Percentiles rank a stretch among this genome's conserved stretches.
Evolutionary conservation across 1,284 basidiomycete species (phyloP).

Genomic region (Microbotryum intermedium): DNA sequence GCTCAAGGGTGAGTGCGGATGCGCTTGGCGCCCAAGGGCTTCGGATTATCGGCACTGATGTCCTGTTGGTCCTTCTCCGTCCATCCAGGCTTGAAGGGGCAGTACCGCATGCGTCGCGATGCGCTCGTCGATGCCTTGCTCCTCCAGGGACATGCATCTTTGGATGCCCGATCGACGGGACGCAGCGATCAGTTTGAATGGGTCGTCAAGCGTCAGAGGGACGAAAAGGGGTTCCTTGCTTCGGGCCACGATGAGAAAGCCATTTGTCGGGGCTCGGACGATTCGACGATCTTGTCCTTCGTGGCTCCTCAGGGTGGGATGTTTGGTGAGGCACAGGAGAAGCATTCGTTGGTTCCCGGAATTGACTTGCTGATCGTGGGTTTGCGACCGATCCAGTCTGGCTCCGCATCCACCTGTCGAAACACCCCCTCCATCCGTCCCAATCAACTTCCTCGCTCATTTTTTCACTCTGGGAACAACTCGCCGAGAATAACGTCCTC

Average conservation of each 20-base stretch:
- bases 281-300: constrained; percentile 25
- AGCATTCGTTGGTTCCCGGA: too few relatives aligned
- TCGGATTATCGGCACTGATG: too few relatives aligned
- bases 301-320: constrained; percentile 32
- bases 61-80: too few relatives aligned
- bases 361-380: neutral
- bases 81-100: constrained; percentile 47
- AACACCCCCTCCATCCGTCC: constrained; percentile 49
- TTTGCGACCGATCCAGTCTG: constrained; percentile 39
- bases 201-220: neutral
- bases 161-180: constrained; percentile 12
- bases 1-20: constrained; percentile 48
- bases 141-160: constrained; percentile 10
- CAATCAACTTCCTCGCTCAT: constrained; percentile 44
- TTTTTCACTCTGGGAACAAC: constrained; percentile 48
- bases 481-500: constrained; percentile 56
- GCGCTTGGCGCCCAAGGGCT: neutral
- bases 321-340: constrained; percentile 32
- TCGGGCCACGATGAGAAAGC: constrained; percentile 7
- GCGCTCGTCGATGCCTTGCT: constrained; percentile 51
- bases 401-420: constrained; percentile 57
- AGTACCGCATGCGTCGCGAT: constrained; percentile 55
- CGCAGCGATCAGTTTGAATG: too few relatives aligned
- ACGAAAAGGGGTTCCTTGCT: constrained; percentile 15
- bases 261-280: constrained; percentile 3